Evolutionary conservation across 345 rosid species (phyloP), one percentile per base, ranked within the genome.

Genomic region (Eucalyptus urophylla): DNA sequence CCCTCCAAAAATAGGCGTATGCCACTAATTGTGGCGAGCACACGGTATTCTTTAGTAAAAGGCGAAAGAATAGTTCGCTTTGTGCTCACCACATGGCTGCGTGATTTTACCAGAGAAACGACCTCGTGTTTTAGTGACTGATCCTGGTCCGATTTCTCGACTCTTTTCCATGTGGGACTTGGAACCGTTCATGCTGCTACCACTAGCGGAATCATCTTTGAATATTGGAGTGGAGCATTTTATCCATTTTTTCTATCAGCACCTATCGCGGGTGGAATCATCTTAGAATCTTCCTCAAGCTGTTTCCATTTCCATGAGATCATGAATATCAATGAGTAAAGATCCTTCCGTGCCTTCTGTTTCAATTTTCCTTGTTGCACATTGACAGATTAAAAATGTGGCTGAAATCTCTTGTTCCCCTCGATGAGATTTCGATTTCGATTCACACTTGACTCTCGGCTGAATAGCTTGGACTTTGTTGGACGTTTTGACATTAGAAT

Each of bases 1-100:
- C 86, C 69, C 89, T 87, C 67, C 54, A 88, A 88, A 90, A 90
- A 88, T 67, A 3, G 47, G 88, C 80, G 81, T 92, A 92, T 89
- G 93, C 92, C 92, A 86, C 33, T 86, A 7, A 0, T 31, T 1
- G 89, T 90, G 80, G 43, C 89, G 87, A 49, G 89, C 92, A 90
- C 93, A 92, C 92, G 91, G 90, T 90, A 90, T 90, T 93, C 94
- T 92, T 92, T 92, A 92, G 93, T 90, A 93, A 90, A 93, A 92
- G 93, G 95, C 92, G 93, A 93, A 91, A 91, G 94, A 93, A 92
- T 92, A 92, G 94, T 92, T 91, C 90, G 93, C 92, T 92, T 1
- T 93, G 95, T 88, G 90, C 90, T 76, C 91, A 88, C 43, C 83
- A 76, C 47, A 22, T 37, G 83, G 47, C 29, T 76, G 83, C 47